phyloP scores from a whole-genome alignment of 371 early-diverging fungal genomes.

The Gilbertella persicaria region DNA sequence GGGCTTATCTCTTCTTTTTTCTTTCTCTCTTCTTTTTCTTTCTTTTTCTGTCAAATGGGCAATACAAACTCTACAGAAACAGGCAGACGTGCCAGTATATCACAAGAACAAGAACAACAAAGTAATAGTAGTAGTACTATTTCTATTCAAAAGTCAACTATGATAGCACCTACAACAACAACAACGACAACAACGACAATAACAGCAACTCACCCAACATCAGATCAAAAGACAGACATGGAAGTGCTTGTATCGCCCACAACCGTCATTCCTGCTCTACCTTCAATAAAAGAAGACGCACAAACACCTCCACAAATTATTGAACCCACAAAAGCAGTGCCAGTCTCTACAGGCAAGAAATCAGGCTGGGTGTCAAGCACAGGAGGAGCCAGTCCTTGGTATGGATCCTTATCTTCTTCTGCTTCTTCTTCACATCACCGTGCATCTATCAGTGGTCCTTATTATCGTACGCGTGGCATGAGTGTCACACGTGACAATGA shows the following conservation, averaged over 20 bases:
- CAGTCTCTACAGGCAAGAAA: constrained; percentile 30
- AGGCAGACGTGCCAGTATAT: neutral
- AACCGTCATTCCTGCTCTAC: neutral
- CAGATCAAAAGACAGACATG: no score
- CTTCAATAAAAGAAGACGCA: neutral
- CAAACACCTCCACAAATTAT: neutral
- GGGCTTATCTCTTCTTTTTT: neutral
- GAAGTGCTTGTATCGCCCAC: neutral
- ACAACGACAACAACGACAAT: no score
- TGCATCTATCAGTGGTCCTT: constrained; percentile 51
- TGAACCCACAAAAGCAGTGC: constrained; percentile 14
- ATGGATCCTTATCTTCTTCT: constrained; percentile 35
- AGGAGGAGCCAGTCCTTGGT: constrained; percentile 49
- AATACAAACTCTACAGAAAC: constrained; percentile 27
- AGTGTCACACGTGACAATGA: constrained; percentile 47
- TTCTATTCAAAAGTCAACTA: constrained; percentile 5
- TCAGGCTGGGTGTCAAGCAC: constrained; percentile 53
- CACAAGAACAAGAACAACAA: constrained; percentile 4
- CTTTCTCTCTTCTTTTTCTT: neutral
- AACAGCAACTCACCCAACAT: no score
- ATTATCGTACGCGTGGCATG: constrained; percentile 52
- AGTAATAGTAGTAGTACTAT: constrained; percentile 9
- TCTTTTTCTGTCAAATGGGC: constrained; percentile 17
- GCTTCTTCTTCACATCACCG: constrained; percentile 44
- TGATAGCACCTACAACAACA: neutral